These are phyloP conservation scores for Penicillium hordei DNA, from an alignment of 2,329 filamentous ascomycete genomes.

Conservation along the genomic window DNA sequence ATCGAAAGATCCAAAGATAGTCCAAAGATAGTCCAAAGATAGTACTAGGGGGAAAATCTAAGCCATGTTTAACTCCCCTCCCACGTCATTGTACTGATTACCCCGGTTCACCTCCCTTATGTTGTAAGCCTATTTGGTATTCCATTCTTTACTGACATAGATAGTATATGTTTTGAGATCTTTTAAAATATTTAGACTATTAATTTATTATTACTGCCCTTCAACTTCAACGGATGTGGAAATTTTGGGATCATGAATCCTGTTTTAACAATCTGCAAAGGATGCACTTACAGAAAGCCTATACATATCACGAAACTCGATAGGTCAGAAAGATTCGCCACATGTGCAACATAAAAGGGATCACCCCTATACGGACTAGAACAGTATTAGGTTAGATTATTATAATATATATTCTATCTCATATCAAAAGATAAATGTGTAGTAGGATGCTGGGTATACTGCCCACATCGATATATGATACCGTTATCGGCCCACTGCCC, in stretches of 20 bases:
- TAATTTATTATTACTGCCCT: not conserved
- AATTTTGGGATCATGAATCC: not conserved
- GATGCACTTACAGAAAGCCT: not conserved
- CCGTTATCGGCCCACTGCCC: conserved; percentile 5
- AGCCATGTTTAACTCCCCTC: not conserved
- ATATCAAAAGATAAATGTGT: too few species aligned
- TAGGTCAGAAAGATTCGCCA: not conserved
- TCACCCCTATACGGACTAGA: too few species aligned
- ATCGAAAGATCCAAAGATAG: too few species aligned
- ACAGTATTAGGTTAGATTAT: too few species aligned
- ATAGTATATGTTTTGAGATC: too few species aligned
- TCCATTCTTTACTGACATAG: too few species aligned
- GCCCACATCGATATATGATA: not conserved
- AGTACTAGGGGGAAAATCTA: not conserved
- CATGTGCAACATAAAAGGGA: not conserved
- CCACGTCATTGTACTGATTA: conserved; percentile 7
- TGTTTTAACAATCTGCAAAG: not conserved
- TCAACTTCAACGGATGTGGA: not conserved
- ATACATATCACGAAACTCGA: not conserved
- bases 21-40: too few species aligned
- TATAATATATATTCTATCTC: too few species aligned
- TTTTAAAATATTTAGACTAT: not conserved
- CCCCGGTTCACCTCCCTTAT: not conserved
- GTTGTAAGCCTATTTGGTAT: not conserved
- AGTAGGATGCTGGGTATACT: too few species aligned